Evolutionary conservation across 768 basidiomycete species (phyloP), one percentile per base, ranked within the genome.

Genomic region (Symmetrospora coprosmae): DNA sequence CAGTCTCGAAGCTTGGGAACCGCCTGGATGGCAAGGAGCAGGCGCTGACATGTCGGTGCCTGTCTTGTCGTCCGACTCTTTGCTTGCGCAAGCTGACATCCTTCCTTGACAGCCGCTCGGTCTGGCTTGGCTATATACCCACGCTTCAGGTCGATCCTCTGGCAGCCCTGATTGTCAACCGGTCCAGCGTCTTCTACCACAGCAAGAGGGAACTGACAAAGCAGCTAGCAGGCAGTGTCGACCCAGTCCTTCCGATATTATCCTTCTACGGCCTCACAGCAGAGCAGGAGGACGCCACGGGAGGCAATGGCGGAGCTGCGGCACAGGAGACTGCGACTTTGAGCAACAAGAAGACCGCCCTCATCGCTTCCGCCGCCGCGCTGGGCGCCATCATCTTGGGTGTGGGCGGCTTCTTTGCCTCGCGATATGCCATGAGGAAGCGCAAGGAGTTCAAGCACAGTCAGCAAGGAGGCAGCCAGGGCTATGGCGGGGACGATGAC

Each of bases 91-190:
- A 82, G 87, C 66, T 67, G 71, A 9, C 50, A 63, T 4, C 30
- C 76, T 43, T 78, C 92, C 9, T 76, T 78, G 50, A 91, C 89
- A 2, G 75, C 14, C 55, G 55, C 17, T 11, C 55, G 13, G 55
- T 81, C 59, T 91, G 75, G 75, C 75, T 84, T 21, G 83, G 77
- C 0, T 87, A 81, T 69, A 80, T 94, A 55, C 84, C 85, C 0
- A 38, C 64, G 0, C 64, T 71, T 43, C 60, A 74, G 4, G 82
- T 91, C 45, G 72, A 80, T 63, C 71, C 74, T 1, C 82, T 96
- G 35, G 77, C 81, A 41, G 52, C 63, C 4, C 59, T 65, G 61
- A 39, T 70, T 34, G 34, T 41, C 28, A 62, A 65, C n/a, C 48
- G 70, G 14, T 63, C 25, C 14, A 56, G 49, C n/a, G 51, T 58